phyloP scores from a whole-genome alignment of 1,139 yeast species.

The Scheffersomyces lignicola region DNA sequence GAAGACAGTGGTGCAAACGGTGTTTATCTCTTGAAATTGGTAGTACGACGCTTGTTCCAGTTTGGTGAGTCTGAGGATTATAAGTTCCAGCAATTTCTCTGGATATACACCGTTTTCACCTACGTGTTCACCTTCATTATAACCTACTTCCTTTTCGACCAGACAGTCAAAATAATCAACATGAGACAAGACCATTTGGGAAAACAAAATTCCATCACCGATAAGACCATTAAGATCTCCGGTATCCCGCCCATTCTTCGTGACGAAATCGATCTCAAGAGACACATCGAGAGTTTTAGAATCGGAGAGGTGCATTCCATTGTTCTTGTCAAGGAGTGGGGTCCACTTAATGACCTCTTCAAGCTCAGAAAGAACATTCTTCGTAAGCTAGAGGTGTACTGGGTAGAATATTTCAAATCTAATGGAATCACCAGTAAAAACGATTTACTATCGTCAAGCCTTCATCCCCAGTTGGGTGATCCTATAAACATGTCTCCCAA shows the following conservation, averaged over 20 bases:
- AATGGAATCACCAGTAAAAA: conserved; percentile 30
- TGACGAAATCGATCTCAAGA: conserved; percentile 63
- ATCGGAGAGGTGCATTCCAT: conserved; percentile 79
- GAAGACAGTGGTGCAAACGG: conserved; percentile 5
- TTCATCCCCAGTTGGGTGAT: conserved; percentile 33
- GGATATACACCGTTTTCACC: conserved; percentile 46
- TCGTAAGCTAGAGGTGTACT: conserved; percentile 62
- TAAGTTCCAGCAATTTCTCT: conserved; percentile 25
- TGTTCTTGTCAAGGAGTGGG: conserved; percentile 86
- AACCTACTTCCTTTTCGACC: conserved; percentile 32
- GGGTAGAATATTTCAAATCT: conserved; percentile 69
- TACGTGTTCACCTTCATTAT: conserved; percentile 41
- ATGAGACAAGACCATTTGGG: conserved; percentile 47
- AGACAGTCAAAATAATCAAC: conserved; percentile 36
- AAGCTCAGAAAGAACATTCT: conserved; percentile 56
- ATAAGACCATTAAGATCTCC: conserved; percentile 45
- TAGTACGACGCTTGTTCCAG: no score
- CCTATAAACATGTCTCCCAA: conserved; percentile 19
- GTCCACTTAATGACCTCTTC: conserved; percentile 63
- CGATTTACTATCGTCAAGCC: conserved; percentile 28
- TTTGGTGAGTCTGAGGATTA: conserved; percentile 1
- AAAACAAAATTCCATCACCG: conserved; percentile 45
- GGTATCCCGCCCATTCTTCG: conserved; percentile 74
- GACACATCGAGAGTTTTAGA: conserved; percentile 73
- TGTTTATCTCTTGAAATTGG: no score